Evolutionary conservation across 2,329 filamentous ascomycete genomes (phyloP).

Genomic region (Colletotrichum eremochloae): DNA sequence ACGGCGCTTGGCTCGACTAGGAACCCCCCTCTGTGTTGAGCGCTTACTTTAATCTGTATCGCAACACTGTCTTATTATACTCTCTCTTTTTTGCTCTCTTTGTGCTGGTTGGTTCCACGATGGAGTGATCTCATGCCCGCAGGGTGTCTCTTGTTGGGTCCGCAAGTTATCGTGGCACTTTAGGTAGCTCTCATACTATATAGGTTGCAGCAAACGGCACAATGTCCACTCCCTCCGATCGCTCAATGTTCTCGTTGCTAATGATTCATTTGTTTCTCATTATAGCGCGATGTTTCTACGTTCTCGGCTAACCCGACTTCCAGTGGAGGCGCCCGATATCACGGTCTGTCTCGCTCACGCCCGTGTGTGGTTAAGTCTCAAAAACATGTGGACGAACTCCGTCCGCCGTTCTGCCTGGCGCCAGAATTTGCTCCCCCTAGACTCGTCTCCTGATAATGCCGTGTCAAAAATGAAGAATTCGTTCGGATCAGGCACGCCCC

Average conservation of each 20-base stretch:
- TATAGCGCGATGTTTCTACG: not conserved
- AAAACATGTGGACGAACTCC: not conserved
- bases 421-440: not conserved
- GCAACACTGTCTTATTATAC: not conserved
- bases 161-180: not conserved
- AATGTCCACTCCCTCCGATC: not conserved
- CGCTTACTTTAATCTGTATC: not conserved
- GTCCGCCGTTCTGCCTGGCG: not conserved
- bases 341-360: not conserved
- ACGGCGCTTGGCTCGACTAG: not conserved
- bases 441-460: not conserved
- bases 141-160: not conserved
- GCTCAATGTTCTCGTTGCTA: not conserved
- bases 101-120: not conserved
- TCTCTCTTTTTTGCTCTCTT: not conserved
- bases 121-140: not conserved
- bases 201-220: constrained; percentile 7
- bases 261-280: not conserved
- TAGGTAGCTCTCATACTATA: constrained; percentile 20
- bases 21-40: not conserved
- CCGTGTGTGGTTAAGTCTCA: not conserved
- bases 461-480: not conserved
- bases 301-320: not conserved
- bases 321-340: not conserved
- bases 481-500: not conserved